Evolutionary conservation across 805 yeast species (phyloP), one percentile per base, ranked within the genome.

Genomic region (Candida stauntonica): DNA sequence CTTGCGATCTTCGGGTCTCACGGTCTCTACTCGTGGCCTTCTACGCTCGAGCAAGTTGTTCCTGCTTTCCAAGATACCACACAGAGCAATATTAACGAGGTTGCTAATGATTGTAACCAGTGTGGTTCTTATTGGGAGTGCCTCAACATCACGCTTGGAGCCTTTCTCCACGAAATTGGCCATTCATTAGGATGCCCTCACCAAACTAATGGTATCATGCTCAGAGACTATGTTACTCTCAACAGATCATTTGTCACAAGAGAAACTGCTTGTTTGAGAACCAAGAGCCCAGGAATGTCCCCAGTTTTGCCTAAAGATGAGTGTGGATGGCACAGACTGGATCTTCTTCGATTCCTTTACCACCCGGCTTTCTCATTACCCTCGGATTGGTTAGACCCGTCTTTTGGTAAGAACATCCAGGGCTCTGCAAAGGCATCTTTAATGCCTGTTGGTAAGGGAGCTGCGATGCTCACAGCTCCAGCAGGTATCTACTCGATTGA

Each of bases 1-100:
- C 62, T 93, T 38, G 98, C 95, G 1, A 87, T 93, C 8, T 91
- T 89, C 61, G 99, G 99, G 5, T 81, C 95, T 6, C 98, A 93
- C 55, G 93, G 95, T 0, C 49, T 87, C 11, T 89, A 85, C 58
- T 76, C 95, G 1, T 93, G 95, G 94, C 98, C 99, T n/a, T 61
- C 73, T n/a, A 74, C 73, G 40, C 67, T 87, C 44, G 93, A 87
- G 41, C 80, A 79, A 27, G 60, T 93, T 4, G 74, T 74, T 5
- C 75, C 81, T 1, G 64, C 77, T 21, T 86, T 89, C 50, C 64
- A 79, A 17, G 97, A 93, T 55, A 70, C 72, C n/a, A 82, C 93
- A 0, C 70, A 56, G 13, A 67, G 84, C 7, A 73, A 78, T 38
- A 73, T 68, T 1, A 57, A 57, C 2, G 85, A 84, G 42, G 96